Evolutionary conservation across 371 early-diverging fungal genomes (phyloP).

Genomic region (Apophysomyces elegans): DNA sequence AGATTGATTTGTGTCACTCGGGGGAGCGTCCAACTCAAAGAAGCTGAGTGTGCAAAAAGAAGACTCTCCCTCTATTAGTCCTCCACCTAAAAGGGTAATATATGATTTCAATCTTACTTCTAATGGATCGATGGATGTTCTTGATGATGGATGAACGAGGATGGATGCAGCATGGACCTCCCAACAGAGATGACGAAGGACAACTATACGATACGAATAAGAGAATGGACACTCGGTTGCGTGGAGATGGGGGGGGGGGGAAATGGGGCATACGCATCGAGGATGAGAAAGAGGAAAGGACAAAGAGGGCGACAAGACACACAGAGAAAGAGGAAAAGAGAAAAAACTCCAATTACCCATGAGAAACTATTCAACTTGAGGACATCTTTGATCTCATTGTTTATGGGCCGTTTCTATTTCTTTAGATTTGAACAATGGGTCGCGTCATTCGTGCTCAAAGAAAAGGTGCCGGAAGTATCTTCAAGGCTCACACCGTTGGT

Average conservation of each 20-base stretch:
- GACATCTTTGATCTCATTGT: not conserved
- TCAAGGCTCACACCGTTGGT: constrained; percentile 95
- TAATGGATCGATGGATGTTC: not conserved
- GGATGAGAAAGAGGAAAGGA: too few relatives aligned
- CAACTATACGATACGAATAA: not conserved
- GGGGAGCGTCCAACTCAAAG: too few relatives aligned
- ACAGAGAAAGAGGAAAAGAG: too few relatives aligned
- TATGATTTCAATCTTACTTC: not conserved
- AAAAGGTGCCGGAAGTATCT: constrained; percentile 99
- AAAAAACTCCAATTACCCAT: too few relatives aligned
- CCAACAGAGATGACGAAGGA: not conserved
- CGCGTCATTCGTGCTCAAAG: constrained; percentile 89
- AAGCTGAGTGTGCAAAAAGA: not conserved
- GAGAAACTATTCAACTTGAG: too few relatives aligned
- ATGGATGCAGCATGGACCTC: not conserved
- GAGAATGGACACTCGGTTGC: not conserved
- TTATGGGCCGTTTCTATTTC: not conserved
- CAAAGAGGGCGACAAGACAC: too few relatives aligned
- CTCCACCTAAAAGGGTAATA: constrained; percentile 6
- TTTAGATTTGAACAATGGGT: constrained; percentile 54
- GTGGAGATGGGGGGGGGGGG: not conserved
- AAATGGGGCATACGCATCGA: too few relatives aligned
- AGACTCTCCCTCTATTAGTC: not conserved
- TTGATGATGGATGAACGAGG: not conserved
- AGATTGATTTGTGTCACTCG: too few relatives aligned